A percentile compares a stretch with the other conserved stretches of the same genome.
phyloP scores from a whole-genome alignment of 257 asterid species.

The Nicotiana obtusifolia region DNA sequence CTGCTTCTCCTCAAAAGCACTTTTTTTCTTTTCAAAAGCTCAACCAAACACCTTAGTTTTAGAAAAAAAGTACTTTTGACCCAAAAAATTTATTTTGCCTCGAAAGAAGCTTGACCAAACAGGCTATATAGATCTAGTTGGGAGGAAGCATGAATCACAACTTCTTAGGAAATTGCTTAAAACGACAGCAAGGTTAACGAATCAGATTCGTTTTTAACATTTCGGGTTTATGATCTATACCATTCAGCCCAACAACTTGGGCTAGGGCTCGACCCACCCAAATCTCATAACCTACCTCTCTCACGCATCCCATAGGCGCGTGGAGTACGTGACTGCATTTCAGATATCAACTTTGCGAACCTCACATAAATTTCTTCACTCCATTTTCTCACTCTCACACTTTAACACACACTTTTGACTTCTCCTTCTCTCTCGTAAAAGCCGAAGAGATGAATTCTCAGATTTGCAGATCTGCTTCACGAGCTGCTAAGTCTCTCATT shows the following conservation, averaged over 20 bases:
- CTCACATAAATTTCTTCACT: background rate
- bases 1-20: too few species aligned
- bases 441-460: conserved; percentile 63
- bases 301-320: background rate
- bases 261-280: conserved; percentile 12
- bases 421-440: background rate
- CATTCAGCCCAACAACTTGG: background rate
- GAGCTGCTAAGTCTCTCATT: conserved; percentile 52
- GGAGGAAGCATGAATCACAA: background rate
- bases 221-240: background rate
- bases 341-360: background rate
- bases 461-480: conserved; percentile 63
- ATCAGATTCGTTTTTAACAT: background rate
- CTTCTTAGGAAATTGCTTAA: background rate
- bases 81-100: too few species aligned
- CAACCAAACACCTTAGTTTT: too few species aligned
- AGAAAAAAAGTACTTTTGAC: too few species aligned
- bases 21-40: too few species aligned
- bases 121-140: too few species aligned
- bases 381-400: background rate
- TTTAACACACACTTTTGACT: too few species aligned
- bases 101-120: too few species aligned
- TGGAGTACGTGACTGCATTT: background rate
- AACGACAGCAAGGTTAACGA: background rate
- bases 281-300: background rate